Evolutionary conservation across 2,329 filamentous ascomycete species (phyloP).

Genomic region (Xylaria sp.): DNA sequence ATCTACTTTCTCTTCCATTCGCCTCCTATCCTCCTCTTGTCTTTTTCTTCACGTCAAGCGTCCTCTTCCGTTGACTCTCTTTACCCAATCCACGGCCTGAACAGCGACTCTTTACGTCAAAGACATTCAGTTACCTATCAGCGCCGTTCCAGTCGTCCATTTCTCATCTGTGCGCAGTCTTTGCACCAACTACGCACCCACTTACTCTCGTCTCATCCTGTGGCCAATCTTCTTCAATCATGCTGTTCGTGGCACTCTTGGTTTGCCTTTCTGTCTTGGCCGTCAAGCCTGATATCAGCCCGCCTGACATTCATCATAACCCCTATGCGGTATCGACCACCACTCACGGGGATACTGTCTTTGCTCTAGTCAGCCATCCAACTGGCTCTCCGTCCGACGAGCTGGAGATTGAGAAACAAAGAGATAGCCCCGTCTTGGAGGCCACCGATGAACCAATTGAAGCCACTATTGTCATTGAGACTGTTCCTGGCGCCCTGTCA

Average conservation of each 20-base stretch:
- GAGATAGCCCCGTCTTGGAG: background rate
- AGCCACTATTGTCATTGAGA: conserved; percentile 14
- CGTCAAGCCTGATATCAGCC: background rate
- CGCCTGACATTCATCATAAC: background rate
- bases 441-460: conserved; percentile 5
- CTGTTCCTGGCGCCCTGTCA: conserved; percentile 11
- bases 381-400: conserved; percentile 4
- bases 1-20: background rate
- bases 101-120: conserved; percentile 3
- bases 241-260: conserved; percentile 20
- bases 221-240: conserved; percentile 4
- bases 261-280: conserved; percentile 17
- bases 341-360: conserved; percentile 10
- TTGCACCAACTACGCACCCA: background rate
- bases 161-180: conserved; percentile 3
- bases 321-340: conserved; percentile 3
- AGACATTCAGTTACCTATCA: conserved; percentile 4
- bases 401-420: conserved; percentile 3
- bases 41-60: background rate
- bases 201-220: background rate
- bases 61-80: background rate
- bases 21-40: background rate
- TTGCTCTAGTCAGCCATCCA: conserved; percentile 2
- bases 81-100: background rate
- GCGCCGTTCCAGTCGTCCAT: background rate